A percentile compares a stretch with the other conserved stretches of the same genome.
Evolutionary conservation across 805 yeast genomes (phyloP).

Genomic region (Hanseniaspora mollemarum): DNA sequence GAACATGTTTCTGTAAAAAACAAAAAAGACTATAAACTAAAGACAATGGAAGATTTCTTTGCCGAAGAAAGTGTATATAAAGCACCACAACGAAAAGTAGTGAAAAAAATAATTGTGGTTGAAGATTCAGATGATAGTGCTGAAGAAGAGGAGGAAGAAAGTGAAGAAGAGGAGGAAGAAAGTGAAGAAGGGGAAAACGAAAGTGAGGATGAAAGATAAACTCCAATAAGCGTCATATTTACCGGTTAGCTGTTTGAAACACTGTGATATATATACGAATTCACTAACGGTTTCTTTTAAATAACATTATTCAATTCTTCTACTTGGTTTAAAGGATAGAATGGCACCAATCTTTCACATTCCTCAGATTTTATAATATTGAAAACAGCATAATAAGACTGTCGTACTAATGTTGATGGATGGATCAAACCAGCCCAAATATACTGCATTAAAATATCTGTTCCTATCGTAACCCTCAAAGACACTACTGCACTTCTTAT

Average conservation of each 20-base stretch:
- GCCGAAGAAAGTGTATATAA: constrained; percentile 32
- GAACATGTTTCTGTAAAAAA: constrained; percentile 20
- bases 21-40: constrained; percentile 43
- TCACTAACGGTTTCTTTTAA: too few relatives aligned
- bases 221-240: too few relatives aligned
- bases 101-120: constrained; percentile 22
- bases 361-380: constrained; percentile 65
- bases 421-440: constrained; percentile 83
- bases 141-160: constrained; percentile 11
- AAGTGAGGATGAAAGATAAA: too few relatives aligned
- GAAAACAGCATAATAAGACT: constrained; percentile 74
- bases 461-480: constrained; percentile 59
- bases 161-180: constrained; percentile 13
- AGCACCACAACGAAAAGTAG: constrained; percentile 21
- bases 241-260: too few relatives aligned
- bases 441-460: constrained; percentile 63
- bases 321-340: constrained; percentile 48
- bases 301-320: constrained; percentile 40
- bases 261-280: too few relatives aligned
- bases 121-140: constrained; percentile 25
- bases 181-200: background rate
- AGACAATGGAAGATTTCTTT: constrained; percentile 80
- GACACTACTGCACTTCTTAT: constrained; percentile 72
- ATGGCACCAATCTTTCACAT: constrained; percentile 68
- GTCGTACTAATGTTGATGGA: constrained; percentile 79